Base-by-base conservation (phyloP, 148 eudicot species). In the Euryodendron excelsum region DNA sequence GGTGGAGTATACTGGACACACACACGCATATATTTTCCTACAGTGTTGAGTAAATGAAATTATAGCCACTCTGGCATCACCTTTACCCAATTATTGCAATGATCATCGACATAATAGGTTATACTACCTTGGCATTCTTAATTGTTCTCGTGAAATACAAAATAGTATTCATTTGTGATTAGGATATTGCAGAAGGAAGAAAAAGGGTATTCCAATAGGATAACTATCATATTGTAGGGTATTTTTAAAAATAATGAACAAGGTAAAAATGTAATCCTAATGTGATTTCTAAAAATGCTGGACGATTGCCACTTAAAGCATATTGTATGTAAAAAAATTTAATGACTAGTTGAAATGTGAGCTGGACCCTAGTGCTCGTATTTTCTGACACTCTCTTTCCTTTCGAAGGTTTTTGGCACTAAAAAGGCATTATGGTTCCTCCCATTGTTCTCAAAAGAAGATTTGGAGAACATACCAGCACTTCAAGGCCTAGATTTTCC, bases 391-490 rank as follows among this genome's bases (percentile, higher is more conserved):
- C 59, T 56, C 9, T 50, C 28, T 39, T 72, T 23, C 30, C 58
- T 65, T 21, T 53, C 80, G 77, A 83, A 94, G 98, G 98, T 92
- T 80, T 94, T 92, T 76, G 98, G 98, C 76, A 83, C 83, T 14
- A 89, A 77, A 79, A 92, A 88, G 87, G 83, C 84, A n/a, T 75
- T 91, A 14, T 94, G 98, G 97, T 85, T 88, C 78, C 77, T 94
- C 0, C 98, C 98, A 0, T 14, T 94, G 81, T 87, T 87, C 83
- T 87, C 98, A n/a, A 91, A 88, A 74, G 92, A 92, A 48, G 98
- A 94, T 82, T 30, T 92, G 76, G 93, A 89, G 89, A 89, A 83
- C 70, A 74, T 87, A 25, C 86, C 93, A 48, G 86, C 93, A 12
- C 85, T 94, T 33, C 91, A 87, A 62, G 98, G 98, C 62, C 82